A percentile compares a stretch with the other conserved stretches of the same genome.
Evolutionary conservation across 1,284 basidiomycete species (phyloP).

Genomic region (Tremellales sp.): DNA sequence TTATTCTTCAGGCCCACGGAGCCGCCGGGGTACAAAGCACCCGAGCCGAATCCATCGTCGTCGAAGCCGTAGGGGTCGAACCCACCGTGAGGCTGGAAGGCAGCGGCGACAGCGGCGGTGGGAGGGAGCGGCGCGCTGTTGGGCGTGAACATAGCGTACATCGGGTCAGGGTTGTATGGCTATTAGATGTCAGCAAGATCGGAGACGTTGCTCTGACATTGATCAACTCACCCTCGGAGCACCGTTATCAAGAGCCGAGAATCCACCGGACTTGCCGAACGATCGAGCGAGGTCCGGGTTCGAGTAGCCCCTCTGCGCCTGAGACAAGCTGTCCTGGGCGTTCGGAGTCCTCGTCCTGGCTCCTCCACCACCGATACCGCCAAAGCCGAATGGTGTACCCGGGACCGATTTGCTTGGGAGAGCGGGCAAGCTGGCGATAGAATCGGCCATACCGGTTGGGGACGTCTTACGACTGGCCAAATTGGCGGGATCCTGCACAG

Average conservation of each 20-base stretch:
- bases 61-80: constrained; percentile 68
- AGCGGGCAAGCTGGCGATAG: constrained; percentile 45
- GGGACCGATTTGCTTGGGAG: constrained; percentile 48
- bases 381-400: constrained; percentile 43
- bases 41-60: constrained; percentile 61
- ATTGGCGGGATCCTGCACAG: constrained; percentile 55
- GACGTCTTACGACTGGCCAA: constrained; percentile 61
- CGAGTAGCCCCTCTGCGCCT: constrained; percentile 46
- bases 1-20: constrained; percentile 88
- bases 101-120: constrained; percentile 52
- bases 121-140: constrained; percentile 19
- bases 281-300: constrained; percentile 50
- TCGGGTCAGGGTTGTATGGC: constrained; percentile 44
- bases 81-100: constrained; percentile 40
- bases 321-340: constrained; percentile 34
- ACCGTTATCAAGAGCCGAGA: constrained; percentile 16
- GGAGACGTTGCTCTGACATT: not conserved
- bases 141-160: constrained; percentile 32
- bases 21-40: constrained; percentile 68
- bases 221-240: constrained; percentile 14
- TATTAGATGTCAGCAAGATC: constrained; percentile 36
- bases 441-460: constrained; percentile 44
- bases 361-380: constrained; percentile 7
- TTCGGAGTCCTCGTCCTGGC: not conserved
- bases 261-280: constrained; percentile 66